These are phyloP conservation scores for Phialophora expanda DNA, from an alignment of 2,329 filamentous ascomycete genomes.

Conservation along the genomic window DNA sequence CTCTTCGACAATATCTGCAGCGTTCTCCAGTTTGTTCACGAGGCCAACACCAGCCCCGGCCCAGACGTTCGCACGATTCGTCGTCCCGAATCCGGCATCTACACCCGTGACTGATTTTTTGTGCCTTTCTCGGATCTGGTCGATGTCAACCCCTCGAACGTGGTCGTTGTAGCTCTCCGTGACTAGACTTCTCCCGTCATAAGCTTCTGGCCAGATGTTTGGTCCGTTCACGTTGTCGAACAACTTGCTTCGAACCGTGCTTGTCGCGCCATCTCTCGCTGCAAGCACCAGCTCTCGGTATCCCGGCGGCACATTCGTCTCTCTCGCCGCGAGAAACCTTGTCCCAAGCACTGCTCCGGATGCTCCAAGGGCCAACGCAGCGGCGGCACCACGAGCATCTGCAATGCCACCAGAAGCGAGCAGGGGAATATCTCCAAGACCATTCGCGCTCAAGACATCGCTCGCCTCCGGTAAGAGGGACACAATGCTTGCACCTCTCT, in stretches of 20 bases:
- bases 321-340: slow-evolving; percentile 61
- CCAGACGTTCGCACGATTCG: slow-evolving; percentile 25
- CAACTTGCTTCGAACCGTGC: slow-evolving; percentile 57
- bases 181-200: slow-evolving; percentile 62
- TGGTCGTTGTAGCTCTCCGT: slow-evolving; percentile 55
- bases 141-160: slow-evolving; percentile 26
- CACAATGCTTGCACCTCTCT: slow-evolving; percentile 52
- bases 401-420: slow-evolving; percentile 60
- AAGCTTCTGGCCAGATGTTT: slow-evolving; percentile 62
- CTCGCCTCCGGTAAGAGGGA: slow-evolving; percentile 57
- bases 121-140: slow-evolving; percentile 17
- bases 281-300: slow-evolving; percentile 57
- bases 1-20: slow-evolving; percentile 26
- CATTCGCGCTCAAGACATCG: slow-evolving; percentile 45
- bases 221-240: slow-evolving; percentile 63
- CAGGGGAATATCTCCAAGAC: slow-evolving; percentile 18
- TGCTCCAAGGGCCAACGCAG: slow-evolving; percentile 58
- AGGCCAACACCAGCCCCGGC: slow-evolving; percentile 26
- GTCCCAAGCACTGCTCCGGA: slow-evolving; percentile 66
- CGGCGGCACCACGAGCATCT: slow-evolving; percentile 58
- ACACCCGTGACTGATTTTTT: slow-evolving; percentile 9
- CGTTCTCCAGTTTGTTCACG: slow-evolving; percentile 23
- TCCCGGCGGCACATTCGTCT: slow-evolving; percentile 53
- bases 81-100: slow-evolving; percentile 19
- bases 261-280: slow-evolving; percentile 57